Conservation (phyloP, 495 filamentous ascomycete genomes). For the Polyplosphaeria fusca region DNA sequence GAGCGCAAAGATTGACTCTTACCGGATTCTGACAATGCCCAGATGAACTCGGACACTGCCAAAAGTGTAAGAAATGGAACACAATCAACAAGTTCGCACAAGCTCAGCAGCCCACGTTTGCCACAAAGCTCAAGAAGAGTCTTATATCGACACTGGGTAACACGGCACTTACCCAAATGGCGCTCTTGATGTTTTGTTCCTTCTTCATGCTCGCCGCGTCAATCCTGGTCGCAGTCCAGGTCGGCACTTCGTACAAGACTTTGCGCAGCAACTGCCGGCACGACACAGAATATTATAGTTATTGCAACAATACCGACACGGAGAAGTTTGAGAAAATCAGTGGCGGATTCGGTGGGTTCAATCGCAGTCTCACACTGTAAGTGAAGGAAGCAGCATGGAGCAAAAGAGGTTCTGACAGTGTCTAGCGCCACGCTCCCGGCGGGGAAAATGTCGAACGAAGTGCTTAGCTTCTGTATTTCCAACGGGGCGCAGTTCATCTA, state of each 20-base stretch:
- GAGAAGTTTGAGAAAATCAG: background rate
- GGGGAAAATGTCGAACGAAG: background rate
- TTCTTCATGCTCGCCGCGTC: conserved; percentile 14
- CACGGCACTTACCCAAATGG: conserved; percentile 29
- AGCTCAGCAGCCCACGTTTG: conserved; percentile 19
- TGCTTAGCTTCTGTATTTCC: background rate
- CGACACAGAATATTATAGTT: background rate
- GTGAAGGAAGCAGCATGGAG: too few relatives aligned
- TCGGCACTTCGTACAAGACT: background rate
- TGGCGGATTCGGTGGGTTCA: background rate
- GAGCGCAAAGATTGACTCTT: too few relatives aligned
- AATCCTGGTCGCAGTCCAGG: conserved; percentile 4
- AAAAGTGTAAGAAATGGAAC: conserved; percentile 30
- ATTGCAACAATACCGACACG: conserved; percentile 3
- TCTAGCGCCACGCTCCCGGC: background rate
- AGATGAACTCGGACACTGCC: conserved; percentile 30
- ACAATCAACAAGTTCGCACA: conserved; percentile 8
- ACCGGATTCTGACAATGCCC: too few relatives aligned
- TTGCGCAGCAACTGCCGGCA: background rate
- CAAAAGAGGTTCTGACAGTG: too few relatives aligned
- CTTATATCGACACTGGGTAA: conserved; percentile 26
- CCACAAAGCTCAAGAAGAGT: conserved; percentile 26
- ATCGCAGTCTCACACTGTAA: background rate
- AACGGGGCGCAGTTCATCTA: conserved; percentile 33
- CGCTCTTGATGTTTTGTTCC: conserved; percentile 21